A percentile compares a stretch with the other conserved stretches of the same genome.
Evolutionary conservation across 2,329 filamentous ascomycete species (phyloP).

Genomic region (Cephalotrichum gorgonifer): DNA sequence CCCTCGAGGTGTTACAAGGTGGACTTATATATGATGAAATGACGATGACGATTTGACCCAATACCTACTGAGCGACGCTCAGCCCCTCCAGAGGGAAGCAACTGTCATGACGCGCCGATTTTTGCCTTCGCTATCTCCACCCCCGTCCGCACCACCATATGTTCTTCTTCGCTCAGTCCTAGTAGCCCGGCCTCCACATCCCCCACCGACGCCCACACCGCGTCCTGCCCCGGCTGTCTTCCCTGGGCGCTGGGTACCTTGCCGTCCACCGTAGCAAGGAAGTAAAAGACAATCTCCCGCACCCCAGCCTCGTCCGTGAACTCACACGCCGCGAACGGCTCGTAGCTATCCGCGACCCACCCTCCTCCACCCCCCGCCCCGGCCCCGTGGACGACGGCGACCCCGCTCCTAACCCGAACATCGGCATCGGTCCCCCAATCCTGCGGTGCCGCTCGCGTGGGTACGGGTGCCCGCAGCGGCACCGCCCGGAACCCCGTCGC

Average conservation of each 20-base stretch:
- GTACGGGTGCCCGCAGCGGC: neutral
- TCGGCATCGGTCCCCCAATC: no score
- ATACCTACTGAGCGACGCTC: no score
- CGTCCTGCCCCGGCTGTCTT: neutral
- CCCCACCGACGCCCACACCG: neutral
- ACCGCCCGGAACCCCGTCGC: neutral
- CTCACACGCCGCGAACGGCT: neutral
- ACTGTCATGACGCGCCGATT: no score
- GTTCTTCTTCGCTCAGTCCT: neutral
- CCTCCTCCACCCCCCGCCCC: no score
- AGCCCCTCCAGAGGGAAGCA: no score
- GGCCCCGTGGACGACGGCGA: no score
- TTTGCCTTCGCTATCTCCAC: neutral
- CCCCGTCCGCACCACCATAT: neutral
- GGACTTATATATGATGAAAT: conserved; percentile 5
- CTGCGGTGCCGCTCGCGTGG: neutral
- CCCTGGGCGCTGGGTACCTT: neutral
- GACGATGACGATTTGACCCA: no score
- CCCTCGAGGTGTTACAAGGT: neutral
- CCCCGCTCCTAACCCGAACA: no score
- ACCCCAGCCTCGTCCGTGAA: neutral
- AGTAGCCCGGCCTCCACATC: neutral
- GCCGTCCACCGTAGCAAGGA: neutral
- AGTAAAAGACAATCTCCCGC: neutral
- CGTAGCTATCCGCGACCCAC: neutral